Conservation (phyloP, 371 early-diverging fungal genomes). For the Blyttiomyces sp. region DNA sequence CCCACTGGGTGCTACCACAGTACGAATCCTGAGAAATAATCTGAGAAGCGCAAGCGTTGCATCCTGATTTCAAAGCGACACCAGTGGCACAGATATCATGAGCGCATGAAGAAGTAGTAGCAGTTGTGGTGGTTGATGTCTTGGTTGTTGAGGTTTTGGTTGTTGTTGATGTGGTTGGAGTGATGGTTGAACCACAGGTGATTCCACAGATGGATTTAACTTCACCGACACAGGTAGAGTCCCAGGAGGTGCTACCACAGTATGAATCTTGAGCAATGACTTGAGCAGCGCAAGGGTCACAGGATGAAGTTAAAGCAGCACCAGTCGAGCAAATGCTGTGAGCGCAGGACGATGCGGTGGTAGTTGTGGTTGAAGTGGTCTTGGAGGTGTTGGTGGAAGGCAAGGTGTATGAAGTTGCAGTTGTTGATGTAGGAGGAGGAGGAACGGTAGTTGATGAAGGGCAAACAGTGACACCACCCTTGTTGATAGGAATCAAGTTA, state of each 20-base stretch:
- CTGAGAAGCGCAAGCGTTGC: not conserved
- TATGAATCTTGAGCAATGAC: conserved; percentile 19
- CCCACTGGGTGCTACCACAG: not conserved
- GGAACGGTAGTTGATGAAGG: not conserved
- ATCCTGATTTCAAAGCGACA: not conserved
- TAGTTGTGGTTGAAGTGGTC: conserved; percentile 10
- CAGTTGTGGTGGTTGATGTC: not conserved
- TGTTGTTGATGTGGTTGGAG: too few species aligned
- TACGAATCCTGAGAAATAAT: not conserved
- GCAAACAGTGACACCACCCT: not conserved
- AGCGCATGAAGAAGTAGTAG: too few species aligned
- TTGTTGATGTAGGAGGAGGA: not conserved
- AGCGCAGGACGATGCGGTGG: conserved; percentile 11
- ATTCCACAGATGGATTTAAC: conserved; percentile 13
- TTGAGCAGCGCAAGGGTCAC: conserved; percentile 26
- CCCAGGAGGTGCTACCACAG: conserved; percentile 23
- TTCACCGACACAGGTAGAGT: conserved; percentile 19
- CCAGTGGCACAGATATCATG: not conserved
- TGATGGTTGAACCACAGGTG: too few species aligned
- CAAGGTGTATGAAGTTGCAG: not conserved
- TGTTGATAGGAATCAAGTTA: conserved; percentile 12
- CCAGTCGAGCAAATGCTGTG: conserved; percentile 24
- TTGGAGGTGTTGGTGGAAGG: not conserved
- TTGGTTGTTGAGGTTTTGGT: not conserved
- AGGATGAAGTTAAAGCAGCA: conserved; percentile 6